Base-by-base conservation (phyloP, 2,329 filamentous ascomycete species). In the Taxawa tesnikishii region DNA sequence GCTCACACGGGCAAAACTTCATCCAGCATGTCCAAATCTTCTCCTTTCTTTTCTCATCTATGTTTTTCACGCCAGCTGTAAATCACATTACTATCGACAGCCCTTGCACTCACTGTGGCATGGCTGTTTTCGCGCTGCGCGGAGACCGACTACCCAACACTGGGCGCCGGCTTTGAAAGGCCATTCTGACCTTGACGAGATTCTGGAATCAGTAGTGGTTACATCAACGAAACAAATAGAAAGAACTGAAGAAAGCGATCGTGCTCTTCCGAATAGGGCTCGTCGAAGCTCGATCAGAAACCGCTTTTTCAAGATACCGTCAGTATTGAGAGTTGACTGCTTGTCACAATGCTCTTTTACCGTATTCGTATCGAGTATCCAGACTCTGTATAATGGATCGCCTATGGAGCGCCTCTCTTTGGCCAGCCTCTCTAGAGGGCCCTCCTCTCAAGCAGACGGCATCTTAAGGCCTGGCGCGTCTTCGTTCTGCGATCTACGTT, bases 121-220 rank as follows among this genome's bases (percentile, higher is more conserved):
- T 65, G 60, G 59, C 59, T 73, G 73, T 75, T 75, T 73, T 76
- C 70, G 70, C 68, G 69, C 75, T 75, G 72, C 53, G 73, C 74
- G 73, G 59, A 79, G 72, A 79, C 47, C 43, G 61, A 61, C 46
- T 47, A 68, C 73, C 73, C 72, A 70, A 77, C 65, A 73, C 75
- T 79, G 75, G 75, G 75, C 75, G 71, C 75, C 75, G 68, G 69
- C 59, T 75, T 69, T 72, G 75, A 67, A 61, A 62, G 50, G 65
- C 70, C 69, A 60, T 75, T 71, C 57, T 58, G 68, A 69, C 64
- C 59, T 63, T 67, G 58, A 58, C 67, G 73, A 78, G 60, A 66
- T 59, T 63, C 68, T 67, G 75, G 75, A 79, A 79, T 79, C 75
- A 79, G 75, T 70, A 68, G 73, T 65, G 75, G 74, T 75, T 65